Conservation (phyloP, 768 basidiomycete species). For the Mycena haematopus region DNA sequence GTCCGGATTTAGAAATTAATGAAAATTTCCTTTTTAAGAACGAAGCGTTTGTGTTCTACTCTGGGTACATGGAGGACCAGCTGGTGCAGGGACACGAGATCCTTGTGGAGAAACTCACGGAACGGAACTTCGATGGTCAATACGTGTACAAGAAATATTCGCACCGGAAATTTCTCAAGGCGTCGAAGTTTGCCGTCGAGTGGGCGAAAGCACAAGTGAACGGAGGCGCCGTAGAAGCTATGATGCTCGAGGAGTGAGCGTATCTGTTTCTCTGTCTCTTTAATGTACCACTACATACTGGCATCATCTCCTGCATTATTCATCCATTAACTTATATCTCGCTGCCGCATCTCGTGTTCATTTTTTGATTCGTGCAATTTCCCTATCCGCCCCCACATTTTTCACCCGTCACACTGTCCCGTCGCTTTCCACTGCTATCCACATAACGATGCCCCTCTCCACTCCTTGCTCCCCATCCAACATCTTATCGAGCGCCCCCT, state of each 20-base stretch:
- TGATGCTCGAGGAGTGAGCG: conserved; percentile 53
- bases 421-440: conserved; percentile 28
- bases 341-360: conserved; percentile 16
- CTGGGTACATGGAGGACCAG: conserved; percentile 89
- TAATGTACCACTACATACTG: conserved; percentile 19
- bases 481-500: conserved; percentile 1
- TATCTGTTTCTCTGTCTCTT: conserved; percentile 24
- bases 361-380: conserved; percentile 26
- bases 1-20: conserved; percentile 35
- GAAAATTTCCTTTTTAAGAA: conserved; percentile 62
- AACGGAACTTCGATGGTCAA: conserved; percentile 78
- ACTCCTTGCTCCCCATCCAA: conserved; percentile 8
- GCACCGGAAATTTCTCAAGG: conserved; percentile 97
- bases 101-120: conserved; percentile 83
- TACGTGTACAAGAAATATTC: conserved; percentile 97
- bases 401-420: conserved; percentile 9
- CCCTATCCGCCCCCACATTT: conserved; percentile 4
- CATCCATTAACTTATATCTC: conserved; percentile 12
- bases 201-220: conserved; percentile 66
- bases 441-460: conserved; percentile 19
- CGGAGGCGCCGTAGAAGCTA: conserved; percentile 47
- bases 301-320: conserved; percentile 24
- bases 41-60: conserved; percentile 91
- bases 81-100: conserved; percentile 80
- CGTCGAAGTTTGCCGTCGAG: conserved; percentile 76